A percentile compares a stretch with the other conserved stretches of the same genome.
phyloP scores from a whole-genome alignment of 2,329 filamentous ascomycete species.

The Botryosphaeria agaves region DNA sequence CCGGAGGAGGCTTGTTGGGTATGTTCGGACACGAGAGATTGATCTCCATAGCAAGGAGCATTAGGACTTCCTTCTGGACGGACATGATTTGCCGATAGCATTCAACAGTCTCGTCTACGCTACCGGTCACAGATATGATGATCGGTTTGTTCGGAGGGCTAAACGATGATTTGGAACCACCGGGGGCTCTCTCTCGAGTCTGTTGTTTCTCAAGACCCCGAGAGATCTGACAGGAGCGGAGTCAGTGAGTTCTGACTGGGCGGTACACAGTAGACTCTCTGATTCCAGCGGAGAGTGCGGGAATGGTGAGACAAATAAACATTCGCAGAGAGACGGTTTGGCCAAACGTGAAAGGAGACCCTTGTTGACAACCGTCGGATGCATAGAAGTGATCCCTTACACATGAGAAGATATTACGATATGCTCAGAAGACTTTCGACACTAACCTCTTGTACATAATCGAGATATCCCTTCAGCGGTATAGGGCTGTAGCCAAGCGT shows the following conservation, averaged over 20 bases:
- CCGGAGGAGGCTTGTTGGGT: slow-evolving; percentile 47
- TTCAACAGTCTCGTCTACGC: slow-evolving; percentile 34
- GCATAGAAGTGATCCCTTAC: no score
- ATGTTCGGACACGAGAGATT: slow-evolving; percentile 73
- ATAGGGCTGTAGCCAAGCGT: slow-evolving; percentile 59
- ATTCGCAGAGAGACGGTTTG: no score
- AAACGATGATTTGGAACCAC: neutral
- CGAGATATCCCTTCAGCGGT: slow-evolving; percentile 40
- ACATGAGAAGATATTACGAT: no score
- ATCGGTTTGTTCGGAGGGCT: slow-evolving; percentile 33
- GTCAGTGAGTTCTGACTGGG: no score
- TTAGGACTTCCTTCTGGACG: slow-evolving; percentile 13
- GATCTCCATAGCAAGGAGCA: slow-evolving; percentile 52
- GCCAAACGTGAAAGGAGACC: no score
- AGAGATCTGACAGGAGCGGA: no score
- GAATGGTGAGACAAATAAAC: no score
- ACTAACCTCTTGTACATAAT: slow-evolving; percentile 28
- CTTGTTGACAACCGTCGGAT: no score
- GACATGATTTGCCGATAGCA: slow-evolving; percentile 36
- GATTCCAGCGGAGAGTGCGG: slow-evolving; percentile 3
- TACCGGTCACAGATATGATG: slow-evolving; percentile 55
- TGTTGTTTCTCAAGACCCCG: no score
- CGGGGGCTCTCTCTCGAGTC: neutral
- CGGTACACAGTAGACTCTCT: no score
- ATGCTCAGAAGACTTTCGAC: no score